These are phyloP conservation scores for Avena eriantha DNA, from an alignment of 176 grass and related monocot species.

Conservation along the genomic window DNA sequence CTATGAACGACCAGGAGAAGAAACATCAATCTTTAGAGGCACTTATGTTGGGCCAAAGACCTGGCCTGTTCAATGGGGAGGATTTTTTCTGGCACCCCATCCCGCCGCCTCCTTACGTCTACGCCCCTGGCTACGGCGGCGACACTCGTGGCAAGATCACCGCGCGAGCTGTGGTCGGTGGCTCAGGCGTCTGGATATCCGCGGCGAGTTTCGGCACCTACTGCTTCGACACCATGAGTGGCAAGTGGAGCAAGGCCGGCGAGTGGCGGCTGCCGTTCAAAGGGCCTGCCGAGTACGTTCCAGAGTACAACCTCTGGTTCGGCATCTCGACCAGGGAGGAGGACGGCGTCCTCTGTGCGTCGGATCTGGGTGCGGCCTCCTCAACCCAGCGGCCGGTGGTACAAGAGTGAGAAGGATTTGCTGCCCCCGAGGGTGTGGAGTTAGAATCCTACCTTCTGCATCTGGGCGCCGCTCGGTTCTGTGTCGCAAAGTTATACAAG, in stretches of 20 bases:
- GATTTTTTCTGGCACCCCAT: not conserved
- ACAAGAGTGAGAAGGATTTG: not conserved
- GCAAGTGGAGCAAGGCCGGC: not conserved
- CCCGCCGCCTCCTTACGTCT: constrained; percentile 1
- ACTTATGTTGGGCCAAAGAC: not conserved
- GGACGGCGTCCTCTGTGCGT: not conserved
- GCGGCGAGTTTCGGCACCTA: not conserved
- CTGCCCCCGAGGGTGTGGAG: not conserved
- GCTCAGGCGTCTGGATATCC: not conserved
- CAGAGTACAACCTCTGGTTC: not conserved
- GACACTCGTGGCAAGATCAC: not conserved
- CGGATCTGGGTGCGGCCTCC: not conserved
- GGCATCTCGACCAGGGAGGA: not conserved
- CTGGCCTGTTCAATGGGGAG: not conserved
- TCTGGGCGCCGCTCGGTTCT: not conserved
- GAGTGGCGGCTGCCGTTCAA: not conserved
- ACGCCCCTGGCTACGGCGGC: not conserved
- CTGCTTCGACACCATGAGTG: not conserved
- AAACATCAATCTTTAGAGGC: not conserved
- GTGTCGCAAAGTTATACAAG: not conserved
- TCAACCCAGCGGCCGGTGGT: not conserved
- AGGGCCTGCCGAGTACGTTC: not conserved
- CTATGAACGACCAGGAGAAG: not conserved
- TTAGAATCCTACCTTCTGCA: not conserved
- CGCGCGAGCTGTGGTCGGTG: not conserved